These are phyloP conservation scores for Argentina anserina DNA, from an alignment of 306 rosid genomes.

Conservation along the genomic window DNA sequence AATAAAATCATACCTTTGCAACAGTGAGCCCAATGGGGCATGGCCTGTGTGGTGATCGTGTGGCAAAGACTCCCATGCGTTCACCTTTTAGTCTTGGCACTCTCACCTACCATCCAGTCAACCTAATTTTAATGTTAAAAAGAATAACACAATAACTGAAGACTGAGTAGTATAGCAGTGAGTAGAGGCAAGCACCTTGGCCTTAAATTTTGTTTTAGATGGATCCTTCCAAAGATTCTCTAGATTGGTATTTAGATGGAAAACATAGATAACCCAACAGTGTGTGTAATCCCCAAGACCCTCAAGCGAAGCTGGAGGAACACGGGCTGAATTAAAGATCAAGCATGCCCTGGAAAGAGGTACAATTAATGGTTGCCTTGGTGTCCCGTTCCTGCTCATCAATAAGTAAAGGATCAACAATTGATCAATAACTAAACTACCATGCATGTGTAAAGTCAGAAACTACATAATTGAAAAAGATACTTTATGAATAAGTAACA, in stretches of 20 bases:
- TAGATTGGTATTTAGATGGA: constrained; percentile 84
- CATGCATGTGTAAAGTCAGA: not conserved
- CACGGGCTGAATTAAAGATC: constrained; percentile 63
- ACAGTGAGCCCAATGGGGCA: constrained; percentile 96
- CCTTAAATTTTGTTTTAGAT: constrained; percentile 74
- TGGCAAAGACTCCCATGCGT: constrained; percentile 84
- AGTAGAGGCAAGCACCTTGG: constrained; percentile 56
- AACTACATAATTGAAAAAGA: not conserved
- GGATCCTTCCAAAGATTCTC: constrained; percentile 91
- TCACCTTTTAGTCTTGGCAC: constrained; percentile 88
- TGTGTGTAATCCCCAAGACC: constrained; percentile 88
- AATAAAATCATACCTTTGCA: constrained; percentile 61
- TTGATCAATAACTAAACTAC: constrained; percentile 11
- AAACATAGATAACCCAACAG: constrained; percentile 87
- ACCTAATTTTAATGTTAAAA: constrained; percentile 29
- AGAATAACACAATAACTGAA: constrained; percentile 18
- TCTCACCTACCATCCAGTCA: constrained; percentile 70
- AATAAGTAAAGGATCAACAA: constrained; percentile 19
- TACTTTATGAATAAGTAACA: not conserved
- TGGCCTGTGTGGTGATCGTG: constrained; percentile 92
- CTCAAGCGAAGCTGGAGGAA: constrained; percentile 86
- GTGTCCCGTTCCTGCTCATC: constrained; percentile 79
- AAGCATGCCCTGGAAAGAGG: constrained; percentile 90
- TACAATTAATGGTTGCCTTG: constrained; percentile 89
- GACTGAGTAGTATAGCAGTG: constrained; percentile 17